phyloP scores from a whole-genome alignment of 2,329 filamentous ascomycete species.

The Aureobasidium sp. region DNA sequence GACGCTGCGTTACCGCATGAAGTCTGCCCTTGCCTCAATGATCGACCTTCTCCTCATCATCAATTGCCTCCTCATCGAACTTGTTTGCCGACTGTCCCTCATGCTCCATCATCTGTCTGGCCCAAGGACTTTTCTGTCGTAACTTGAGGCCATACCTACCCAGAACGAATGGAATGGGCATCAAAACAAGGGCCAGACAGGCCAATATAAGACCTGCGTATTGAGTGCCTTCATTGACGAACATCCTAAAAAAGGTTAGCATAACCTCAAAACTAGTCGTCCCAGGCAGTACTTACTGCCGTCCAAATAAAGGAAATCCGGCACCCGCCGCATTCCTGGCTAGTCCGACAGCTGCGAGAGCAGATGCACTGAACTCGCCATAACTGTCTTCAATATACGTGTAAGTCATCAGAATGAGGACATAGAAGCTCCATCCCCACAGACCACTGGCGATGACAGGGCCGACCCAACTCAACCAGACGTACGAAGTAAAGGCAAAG shows the following conservation, averaged over 20 bases:
- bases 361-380: conserved; percentile 35
- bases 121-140: conserved; percentile 34
- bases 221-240: conserved; percentile 22
- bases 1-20: background rate
- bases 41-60: background rate
- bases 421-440: conserved; percentile 23
- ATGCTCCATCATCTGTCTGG: conserved; percentile 29
- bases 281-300: conserved; percentile 11
- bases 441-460: conserved; percentile 39
- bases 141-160: conserved; percentile 29
- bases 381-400: conserved; percentile 35
- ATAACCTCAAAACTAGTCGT: background rate
- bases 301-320: conserved; percentile 29
- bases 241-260: background rate
- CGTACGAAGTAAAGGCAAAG: conserved; percentile 41
- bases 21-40: background rate
- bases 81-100: background rate
- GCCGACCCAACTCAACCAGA: conserved; percentile 36
- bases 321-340: conserved; percentile 33
- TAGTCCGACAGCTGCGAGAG: conserved; percentile 36
- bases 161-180: conserved; percentile 26
- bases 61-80: background rate
- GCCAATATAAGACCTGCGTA: conserved; percentile 28
- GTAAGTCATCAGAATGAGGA: conserved; percentile 23
- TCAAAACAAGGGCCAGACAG: conserved; percentile 25